A percentile compares a stretch with the other conserved stretches of the same genome.
Evolutionary conservation across 805 yeast species (phyloP).

Genomic region (Saturnispora saitoi): DNA sequence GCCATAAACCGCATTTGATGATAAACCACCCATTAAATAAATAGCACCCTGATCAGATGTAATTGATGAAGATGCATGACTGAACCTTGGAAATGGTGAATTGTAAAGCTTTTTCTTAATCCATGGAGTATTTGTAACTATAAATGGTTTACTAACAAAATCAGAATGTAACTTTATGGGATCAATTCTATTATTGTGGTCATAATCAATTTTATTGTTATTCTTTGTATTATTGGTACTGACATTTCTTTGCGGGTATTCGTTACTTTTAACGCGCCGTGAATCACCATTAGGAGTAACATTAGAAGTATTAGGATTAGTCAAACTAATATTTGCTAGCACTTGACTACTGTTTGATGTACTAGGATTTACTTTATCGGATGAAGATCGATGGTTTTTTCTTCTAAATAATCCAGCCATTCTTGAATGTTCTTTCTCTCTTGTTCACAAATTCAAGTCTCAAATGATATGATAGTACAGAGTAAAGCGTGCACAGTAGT

Average conservation of each 20-base stretch:
- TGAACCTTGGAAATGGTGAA: constrained; percentile 90
- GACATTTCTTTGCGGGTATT: background rate
- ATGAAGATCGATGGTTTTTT: background rate
- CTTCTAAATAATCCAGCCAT: constrained; percentile 4
- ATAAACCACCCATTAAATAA: constrained; percentile 89
- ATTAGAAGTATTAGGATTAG: background rate
- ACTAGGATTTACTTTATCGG: background rate
- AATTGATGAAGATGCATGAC: constrained; percentile 77
- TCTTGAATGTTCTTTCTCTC: too few relatives aligned
- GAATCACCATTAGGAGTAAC: background rate
- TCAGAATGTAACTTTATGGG: background rate
- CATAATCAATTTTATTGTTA: background rate
- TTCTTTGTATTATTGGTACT: background rate
- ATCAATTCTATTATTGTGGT: background rate
- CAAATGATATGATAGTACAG: background rate
- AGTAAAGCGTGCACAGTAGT: background rate
- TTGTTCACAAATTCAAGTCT: background rate
- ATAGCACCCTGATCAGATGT: constrained; percentile 75
- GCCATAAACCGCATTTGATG: constrained; percentile 86
- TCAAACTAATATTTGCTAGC: background rate
- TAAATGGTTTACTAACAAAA: background rate
- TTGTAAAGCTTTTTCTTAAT: constrained; percentile 49
- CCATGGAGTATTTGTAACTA: constrained; percentile 46
- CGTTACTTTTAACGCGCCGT: background rate
- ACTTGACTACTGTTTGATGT: background rate